These are phyloP conservation scores for Pseudocercospora cruenta DNA, from an alignment of 2,329 filamentous ascomycete species.

Conservation along the genomic window DNA sequence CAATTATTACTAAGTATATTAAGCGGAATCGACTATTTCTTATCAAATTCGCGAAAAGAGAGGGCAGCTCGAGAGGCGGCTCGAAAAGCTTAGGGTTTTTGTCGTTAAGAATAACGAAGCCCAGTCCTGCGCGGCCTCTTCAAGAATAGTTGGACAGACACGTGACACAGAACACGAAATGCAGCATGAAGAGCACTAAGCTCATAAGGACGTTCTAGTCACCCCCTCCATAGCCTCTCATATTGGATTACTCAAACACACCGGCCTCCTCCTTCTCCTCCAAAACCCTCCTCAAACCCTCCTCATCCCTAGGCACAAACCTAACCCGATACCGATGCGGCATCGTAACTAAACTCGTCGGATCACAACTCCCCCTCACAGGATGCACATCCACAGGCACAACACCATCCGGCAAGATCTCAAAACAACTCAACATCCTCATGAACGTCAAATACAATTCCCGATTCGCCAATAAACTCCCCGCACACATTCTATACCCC, in stretches of 20 bases:
- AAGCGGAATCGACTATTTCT: too few species aligned
- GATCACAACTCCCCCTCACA: slow-evolving; percentile 60
- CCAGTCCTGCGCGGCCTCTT: too few species aligned
- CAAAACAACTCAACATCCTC: slow-evolving; percentile 64
- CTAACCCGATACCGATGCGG: slow-evolving; percentile 56
- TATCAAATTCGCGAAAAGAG: too few species aligned
- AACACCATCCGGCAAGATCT: slow-evolving; percentile 55
- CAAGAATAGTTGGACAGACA: too few species aligned
- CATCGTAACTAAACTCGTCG: slow-evolving; percentile 64
- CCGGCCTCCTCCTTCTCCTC: slow-evolving; percentile 27
- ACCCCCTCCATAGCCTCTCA: too few species aligned
- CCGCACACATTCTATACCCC: slow-evolving; percentile 70
- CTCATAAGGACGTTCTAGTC: too few species aligned
- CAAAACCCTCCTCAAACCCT: slow-evolving; percentile 20
- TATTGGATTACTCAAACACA: slow-evolving; percentile 17
- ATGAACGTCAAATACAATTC: slow-evolving; percentile 68
- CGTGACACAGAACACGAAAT: too few species aligned
- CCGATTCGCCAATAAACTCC: slow-evolving; percentile 64
- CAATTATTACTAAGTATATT: too few species aligned
- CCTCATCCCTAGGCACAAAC: slow-evolving; percentile 45
- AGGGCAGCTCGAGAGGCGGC: too few species aligned
- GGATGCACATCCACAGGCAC: slow-evolving; percentile 64
- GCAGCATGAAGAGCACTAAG: too few species aligned
- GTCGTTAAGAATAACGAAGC: too few species aligned
- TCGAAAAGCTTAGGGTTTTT: too few species aligned